Percentiles rank a stretch among this genome's conserved stretches.
Evolutionary conservation across 2,329 filamentous ascomycete genomes (phyloP).

Genomic region (Aspergillus ochraceus): DNA sequence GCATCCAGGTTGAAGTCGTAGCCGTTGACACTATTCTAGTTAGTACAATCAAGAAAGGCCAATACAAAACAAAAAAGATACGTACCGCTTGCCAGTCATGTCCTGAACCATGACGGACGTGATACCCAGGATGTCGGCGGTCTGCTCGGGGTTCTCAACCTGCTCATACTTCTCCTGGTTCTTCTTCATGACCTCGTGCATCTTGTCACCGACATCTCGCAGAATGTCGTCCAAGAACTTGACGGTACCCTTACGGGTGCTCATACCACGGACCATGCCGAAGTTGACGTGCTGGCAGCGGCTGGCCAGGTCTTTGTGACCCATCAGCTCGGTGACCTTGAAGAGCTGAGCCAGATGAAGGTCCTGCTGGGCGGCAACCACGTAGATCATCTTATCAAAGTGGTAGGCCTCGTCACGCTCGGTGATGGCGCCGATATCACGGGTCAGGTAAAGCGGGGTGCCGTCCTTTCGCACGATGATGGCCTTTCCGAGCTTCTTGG

Average conservation of each 20-base stretch:
- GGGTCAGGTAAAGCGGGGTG: slow-evolving; percentile 67
- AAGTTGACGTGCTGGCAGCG: slow-evolving; percentile 66
- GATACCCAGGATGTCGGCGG: slow-evolving; percentile 87
- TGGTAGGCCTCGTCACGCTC: slow-evolving; percentile 63
- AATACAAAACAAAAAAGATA: slow-evolving; percentile 21
- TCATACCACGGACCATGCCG: slow-evolving; percentile 67
- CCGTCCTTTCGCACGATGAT: slow-evolving; percentile 68
- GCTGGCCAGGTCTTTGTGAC: slow-evolving; percentile 58
- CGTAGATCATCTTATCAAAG: slow-evolving; percentile 70
- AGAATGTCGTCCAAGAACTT: slow-evolving; percentile 74
- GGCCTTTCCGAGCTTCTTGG: slow-evolving; percentile 67
- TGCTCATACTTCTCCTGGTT: slow-evolving; percentile 90
- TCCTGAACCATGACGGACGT: slow-evolving; percentile 97
- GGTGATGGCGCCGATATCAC: slow-evolving; percentile 66
- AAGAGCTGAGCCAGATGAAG: slow-evolving; percentile 65
- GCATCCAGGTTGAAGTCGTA: slow-evolving; percentile 66
- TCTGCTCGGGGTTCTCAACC: slow-evolving; percentile 76
- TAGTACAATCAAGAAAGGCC: slow-evolving; percentile 47
- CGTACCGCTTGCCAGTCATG: slow-evolving; percentile 88
- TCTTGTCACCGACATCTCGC: slow-evolving; percentile 81
- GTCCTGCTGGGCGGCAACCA: slow-evolving; percentile 65
- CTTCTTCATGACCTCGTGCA: slow-evolving; percentile 96
- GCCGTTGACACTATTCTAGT: slow-evolving; percentile 55
- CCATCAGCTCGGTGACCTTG: slow-evolving; percentile 64
- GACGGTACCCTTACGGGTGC: slow-evolving; percentile 67